Base-by-base conservation (phyloP, 495 filamentous ascomycete genomes). In the Talaromyces thailandensis region DNA sequence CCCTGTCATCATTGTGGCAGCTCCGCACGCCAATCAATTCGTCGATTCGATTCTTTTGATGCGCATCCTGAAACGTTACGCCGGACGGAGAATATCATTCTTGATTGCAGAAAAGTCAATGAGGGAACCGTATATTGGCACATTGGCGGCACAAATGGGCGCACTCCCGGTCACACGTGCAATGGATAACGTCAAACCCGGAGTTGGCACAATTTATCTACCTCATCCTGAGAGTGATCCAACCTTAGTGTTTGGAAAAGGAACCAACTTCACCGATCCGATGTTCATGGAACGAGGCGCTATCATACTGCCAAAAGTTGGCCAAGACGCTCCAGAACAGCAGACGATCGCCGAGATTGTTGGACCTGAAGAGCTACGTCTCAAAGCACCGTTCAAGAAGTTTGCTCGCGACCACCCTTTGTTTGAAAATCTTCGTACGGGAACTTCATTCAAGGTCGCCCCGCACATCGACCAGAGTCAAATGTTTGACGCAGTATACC, bases 21-120 rank as follows among this genome's bases (percentile, higher is more conserved):
- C 91, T 18, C 91, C 91, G 43, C 91, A 95, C 75, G 91, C 91
- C 52, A 95, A 95, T 68, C 50, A 89, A 81, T 95, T 95, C 68
- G 88, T 94, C 64, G 91, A 95, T 66, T 88, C 89, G 45, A 79
- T 93, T 16, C 88, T 93, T 61, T 77, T 95, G n/a, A 90, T 90
- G 79, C 87, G 89, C 29, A 85, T 86, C 1, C 79, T 94, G 2
- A 82, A 86, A 56, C 82, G 80, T 32, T 89, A 92, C 74, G 84
- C 88, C 43, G 82, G 86, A 29, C 86, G 91, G 40, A 85, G 91
- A 26, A 86, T 92, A 57, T 82, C 87, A 23, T 88, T 92, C 63
- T 83, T 95, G 14, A 90, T 90, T 57, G 91, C 91, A 2, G 89
- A 90, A 64, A 92, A 92, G 66, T 93, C 90, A 6, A 91, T 93